A percentile compares a stretch with the other conserved stretches of the same genome.
These are phyloP conservation scores for Arthrobotrys iridis DNA, from an alignment of 2,329 filamentous ascomycete genomes.

Conservation along the genomic window DNA sequence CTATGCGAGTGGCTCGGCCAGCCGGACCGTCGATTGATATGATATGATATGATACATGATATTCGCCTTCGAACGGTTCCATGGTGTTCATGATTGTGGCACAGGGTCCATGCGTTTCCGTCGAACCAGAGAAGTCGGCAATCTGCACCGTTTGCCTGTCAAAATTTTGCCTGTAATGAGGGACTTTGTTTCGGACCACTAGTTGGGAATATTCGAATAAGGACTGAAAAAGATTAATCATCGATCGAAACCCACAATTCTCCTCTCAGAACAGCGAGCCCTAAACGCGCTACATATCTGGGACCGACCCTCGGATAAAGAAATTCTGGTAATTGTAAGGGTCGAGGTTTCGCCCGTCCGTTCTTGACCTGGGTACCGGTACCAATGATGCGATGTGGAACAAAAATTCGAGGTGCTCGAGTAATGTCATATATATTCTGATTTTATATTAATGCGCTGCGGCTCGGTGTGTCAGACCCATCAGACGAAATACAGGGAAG, in stretches of 20 bases:
- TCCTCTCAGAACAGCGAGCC: too few species aligned
- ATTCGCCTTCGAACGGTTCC: too few species aligned
- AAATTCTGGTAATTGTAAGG: constrained; percentile 9
- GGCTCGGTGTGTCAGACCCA: constrained; percentile 1
- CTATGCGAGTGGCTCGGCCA: not conserved
- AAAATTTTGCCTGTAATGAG: not conserved
- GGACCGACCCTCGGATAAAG: constrained; percentile 21
- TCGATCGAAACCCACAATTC: not conserved
- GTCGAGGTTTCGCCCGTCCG: constrained; percentile 14
- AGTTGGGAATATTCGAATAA: too few species aligned
- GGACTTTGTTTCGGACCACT: not conserved
- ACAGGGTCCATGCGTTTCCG: not conserved
- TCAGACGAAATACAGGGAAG: constrained; percentile 6
- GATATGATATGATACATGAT: too few species aligned
- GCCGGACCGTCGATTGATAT: not conserved
- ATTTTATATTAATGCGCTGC: constrained; percentile 18
- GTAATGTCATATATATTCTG: constrained; percentile 11
- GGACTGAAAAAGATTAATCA: not conserved
- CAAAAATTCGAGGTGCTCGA: constrained; percentile 11
- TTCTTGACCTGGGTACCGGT: constrained; percentile 16
- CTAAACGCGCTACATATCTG: not conserved
- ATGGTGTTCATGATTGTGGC: too few species aligned
- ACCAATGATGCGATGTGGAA: constrained; percentile 19
- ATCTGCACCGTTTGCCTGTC: constrained; percentile 4
- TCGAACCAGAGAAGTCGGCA: not conserved